Evolutionary conservation across 805 yeast genomes (phyloP).

Genomic region (Sugiyamaella mastotermitis): DNA sequence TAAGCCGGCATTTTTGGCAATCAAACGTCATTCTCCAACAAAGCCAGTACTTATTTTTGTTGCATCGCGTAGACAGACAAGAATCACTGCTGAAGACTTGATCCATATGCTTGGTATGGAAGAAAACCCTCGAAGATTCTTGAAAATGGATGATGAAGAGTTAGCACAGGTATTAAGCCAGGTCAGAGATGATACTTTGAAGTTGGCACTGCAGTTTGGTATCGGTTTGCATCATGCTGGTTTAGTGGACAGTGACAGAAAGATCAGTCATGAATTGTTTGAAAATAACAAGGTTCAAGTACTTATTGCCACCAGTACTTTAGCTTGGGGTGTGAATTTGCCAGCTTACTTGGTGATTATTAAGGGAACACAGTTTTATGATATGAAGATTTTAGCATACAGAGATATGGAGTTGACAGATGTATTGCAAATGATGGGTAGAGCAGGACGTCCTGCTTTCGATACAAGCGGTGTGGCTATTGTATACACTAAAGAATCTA

Average conservation of each 20-base stretch:
- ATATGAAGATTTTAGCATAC: constrained; percentile 54
- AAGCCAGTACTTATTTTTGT: constrained; percentile 84
- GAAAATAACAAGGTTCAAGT: constrained; percentile 67
- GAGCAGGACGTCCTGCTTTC: constrained; percentile 79
- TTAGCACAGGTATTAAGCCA: constrained; percentile 41
- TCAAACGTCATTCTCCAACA: constrained; percentile 80
- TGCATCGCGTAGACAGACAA: constrained; percentile 76
- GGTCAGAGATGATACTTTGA: constrained; percentile 80
- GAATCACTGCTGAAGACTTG: constrained; percentile 72
- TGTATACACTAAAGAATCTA: constrained; percentile 68
- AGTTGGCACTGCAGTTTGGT: constrained; percentile 68
- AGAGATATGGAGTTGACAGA: constrained; percentile 74
- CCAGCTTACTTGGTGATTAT: constrained; percentile 77
- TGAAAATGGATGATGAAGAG: constrained; percentile 61
- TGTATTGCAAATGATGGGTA: constrained; percentile 65
- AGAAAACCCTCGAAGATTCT: constrained; percentile 65
- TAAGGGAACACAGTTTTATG: constrained; percentile 68
- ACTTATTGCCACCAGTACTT: constrained; percentile 71
- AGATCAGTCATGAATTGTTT: constrained; percentile 62
- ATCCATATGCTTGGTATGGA: constrained; percentile 77
- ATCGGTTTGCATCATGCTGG: constrained; percentile 84
- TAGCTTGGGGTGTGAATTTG: constrained; percentile 83
- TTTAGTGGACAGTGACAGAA: constrained; percentile 64
- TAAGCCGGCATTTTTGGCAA: constrained; percentile 88
- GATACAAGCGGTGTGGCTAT: constrained; percentile 75